Evolutionary conservation across 2,329 filamentous ascomycete genomes (phyloP), one percentile per base, ranked within the genome.

Genomic region (Pseudogymnoascus sp.): DNA sequence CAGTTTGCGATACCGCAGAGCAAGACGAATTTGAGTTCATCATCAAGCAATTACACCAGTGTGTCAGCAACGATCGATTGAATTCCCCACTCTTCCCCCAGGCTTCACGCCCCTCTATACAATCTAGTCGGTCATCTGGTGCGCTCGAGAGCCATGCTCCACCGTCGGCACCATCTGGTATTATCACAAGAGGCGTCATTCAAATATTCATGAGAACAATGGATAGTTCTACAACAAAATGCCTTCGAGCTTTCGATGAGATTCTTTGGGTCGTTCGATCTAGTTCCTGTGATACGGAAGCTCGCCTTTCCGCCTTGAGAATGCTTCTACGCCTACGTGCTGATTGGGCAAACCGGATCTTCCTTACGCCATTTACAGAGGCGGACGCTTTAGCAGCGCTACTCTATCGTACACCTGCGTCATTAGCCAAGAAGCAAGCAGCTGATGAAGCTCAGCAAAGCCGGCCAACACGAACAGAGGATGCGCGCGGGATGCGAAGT

Each of bases 301-400:
- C 89, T 60, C 86, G 90, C 5, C 77, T 94, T 25, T 87, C 86
- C 11, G 86, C 88, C 2, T 84, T 92, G 79, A 91, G 90, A 69
- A 76, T 93, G 45, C 78, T 97, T 2, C 93, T 95, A 72, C 85
- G 92, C 45, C 77, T 97, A 30, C 84, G 92, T 63, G 91, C 91
- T 22, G 91, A 96, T 74, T 91, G 89, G 72, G 85, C 88, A 8
- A 85, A 92, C 67, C 83, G 87, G 49, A 82, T 97, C 3, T 91
- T 88, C 63, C 78, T 96, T 61, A 85, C 85, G 6, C 76, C 83
- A 35, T 82, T 84, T 30, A 84, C 88, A 1, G 91, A 96, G 71
- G 88, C 86, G 28, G 84, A 88, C 66, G 85, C 84, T 61, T 78
- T 96, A 23, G 90, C 92, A 28, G 82, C 85, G 14, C 82, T 87